A percentile compares a stretch with the other conserved stretches of the same genome.
These are phyloP conservation scores for Kregervanrija delftensis DNA, from an alignment of 805 yeast species.

Conservation along the genomic window DNA sequence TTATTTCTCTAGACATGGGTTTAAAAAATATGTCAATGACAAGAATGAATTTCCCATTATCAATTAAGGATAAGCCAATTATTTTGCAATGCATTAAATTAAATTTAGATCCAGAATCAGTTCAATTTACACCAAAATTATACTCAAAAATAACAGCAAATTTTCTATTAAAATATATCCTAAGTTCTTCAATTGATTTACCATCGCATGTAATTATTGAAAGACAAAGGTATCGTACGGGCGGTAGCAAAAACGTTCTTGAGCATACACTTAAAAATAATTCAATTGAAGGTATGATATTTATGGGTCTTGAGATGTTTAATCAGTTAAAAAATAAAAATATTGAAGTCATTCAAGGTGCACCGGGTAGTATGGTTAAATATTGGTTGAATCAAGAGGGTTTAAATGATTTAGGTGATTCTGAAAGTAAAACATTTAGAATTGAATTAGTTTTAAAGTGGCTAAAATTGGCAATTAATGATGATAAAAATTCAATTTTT, in stretches of 20 bases:
- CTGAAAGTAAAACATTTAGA: conserved; percentile 7
- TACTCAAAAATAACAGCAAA: conserved; percentile 20
- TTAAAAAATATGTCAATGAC: conserved; percentile 28
- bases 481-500: no score
- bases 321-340: conserved; percentile 1
- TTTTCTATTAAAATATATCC: conserved; percentile 15
- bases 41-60: conserved; percentile 10
- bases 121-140: conserved; percentile 22
- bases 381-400: conserved; percentile 18
- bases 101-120: conserved; percentile 21
- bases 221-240: conserved; percentile 47
- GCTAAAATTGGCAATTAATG: not conserved
- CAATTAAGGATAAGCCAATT: conserved; percentile 7
- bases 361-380: conserved; percentile 21
- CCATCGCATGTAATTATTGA: conserved; percentile 38
- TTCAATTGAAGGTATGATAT: conserved; percentile 45
- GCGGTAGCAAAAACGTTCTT: conserved; percentile 38
- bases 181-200: not conserved
- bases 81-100: conserved; percentile 28
- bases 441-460: conserved; percentile 4
- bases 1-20: conserved; percentile 29
- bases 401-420: not conserved
- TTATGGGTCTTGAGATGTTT: conserved; percentile 11
- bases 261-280: conserved; percentile 48
- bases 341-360: conserved; percentile 1